These are phyloP conservation scores for Coriaria nepalensis DNA, from an alignment of 306 rosid species.

Conservation along the genomic window DNA sequence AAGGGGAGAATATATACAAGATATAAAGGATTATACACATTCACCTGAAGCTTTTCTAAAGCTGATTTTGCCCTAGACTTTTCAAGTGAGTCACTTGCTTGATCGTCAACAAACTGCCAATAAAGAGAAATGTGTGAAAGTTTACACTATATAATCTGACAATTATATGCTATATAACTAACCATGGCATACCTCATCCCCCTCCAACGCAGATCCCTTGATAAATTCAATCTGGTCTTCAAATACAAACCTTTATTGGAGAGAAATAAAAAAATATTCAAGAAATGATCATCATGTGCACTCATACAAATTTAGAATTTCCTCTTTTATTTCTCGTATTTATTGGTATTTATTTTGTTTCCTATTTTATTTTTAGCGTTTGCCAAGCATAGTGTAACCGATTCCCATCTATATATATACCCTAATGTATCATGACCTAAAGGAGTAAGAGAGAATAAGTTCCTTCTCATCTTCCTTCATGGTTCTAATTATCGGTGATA, in stretches of 20 bases:
- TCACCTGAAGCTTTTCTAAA: slow-evolving; percentile 76
- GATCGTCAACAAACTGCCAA: slow-evolving; percentile 47
- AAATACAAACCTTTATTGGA: slow-evolving; percentile 46
- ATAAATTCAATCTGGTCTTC: slow-evolving; percentile 96
- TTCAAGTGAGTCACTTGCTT: slow-evolving; percentile 34
- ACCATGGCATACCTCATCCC: slow-evolving; percentile 52
- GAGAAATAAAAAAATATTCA: slow-evolving; percentile 11
- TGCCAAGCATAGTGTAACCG: too few relatives aligned
- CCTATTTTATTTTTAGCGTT: too few relatives aligned
- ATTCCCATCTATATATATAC: too few relatives aligned
- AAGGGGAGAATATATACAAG: background rate
- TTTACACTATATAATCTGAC: slow-evolving; percentile 9
- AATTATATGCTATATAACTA: slow-evolving; percentile 2
- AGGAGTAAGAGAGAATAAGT: too few relatives aligned
- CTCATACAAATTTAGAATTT: background rate
- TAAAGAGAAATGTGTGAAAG: slow-evolving; percentile 9
- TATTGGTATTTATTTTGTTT: too few relatives aligned
- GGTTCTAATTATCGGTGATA: too few relatives aligned
- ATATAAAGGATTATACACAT: background rate
- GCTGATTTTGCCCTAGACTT: slow-evolving; percentile 61
- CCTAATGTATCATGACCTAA: too few relatives aligned
- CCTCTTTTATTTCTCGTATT: too few relatives aligned
- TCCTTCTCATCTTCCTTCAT: too few relatives aligned
- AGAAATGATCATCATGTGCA: slow-evolving; percentile 12
- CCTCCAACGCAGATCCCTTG: slow-evolving; percentile 80